A percentile compares a stretch with the other conserved stretches of the same genome.
Evolutionary conservation across 1,284 basidiomycete genomes (phyloP).

Genomic region (Volvariella volvacea): DNA sequence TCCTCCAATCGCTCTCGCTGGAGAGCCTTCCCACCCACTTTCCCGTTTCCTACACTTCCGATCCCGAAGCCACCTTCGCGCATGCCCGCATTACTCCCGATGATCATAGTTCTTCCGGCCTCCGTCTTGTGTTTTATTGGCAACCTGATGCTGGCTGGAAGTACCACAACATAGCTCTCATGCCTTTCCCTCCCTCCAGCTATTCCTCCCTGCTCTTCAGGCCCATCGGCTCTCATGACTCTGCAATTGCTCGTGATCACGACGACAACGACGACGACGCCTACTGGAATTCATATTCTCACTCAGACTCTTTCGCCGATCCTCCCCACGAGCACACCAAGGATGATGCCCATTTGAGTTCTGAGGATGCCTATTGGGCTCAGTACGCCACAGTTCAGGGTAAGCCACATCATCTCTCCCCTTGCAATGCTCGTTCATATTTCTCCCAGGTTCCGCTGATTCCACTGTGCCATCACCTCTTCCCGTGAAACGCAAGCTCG

Average conservation of each 20-base stretch:
- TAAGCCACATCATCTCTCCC: slow-evolving; percentile 20
- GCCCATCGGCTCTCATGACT: slow-evolving; percentile 20
- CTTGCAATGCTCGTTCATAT: slow-evolving; percentile 6
- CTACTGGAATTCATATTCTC: slow-evolving; percentile 65
- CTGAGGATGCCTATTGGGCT: slow-evolving; percentile 74
- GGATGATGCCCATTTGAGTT: slow-evolving; percentile 21
- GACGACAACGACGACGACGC: slow-evolving; percentile 39
- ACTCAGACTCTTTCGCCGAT: slow-evolving; percentile 22
- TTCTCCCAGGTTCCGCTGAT: slow-evolving; percentile 36
- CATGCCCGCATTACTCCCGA: slow-evolving; percentile 47
- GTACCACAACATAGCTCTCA: slow-evolving; percentile 60
- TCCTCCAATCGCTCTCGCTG: slow-evolving; percentile 28
- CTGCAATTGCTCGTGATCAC: slow-evolving; percentile 16
- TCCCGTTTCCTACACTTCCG: slow-evolving; percentile 49
- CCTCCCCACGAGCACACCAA: slow-evolving; percentile 13
- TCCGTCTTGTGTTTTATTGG: slow-evolving; percentile 66
- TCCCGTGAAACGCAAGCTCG: slow-evolving; percentile 21
- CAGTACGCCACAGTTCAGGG: slow-evolving; percentile 64
- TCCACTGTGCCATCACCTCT: slow-evolving; percentile 46
- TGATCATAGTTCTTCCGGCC: slow-evolving; percentile 19
- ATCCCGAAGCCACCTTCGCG: slow-evolving; percentile 52
- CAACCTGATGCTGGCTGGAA: slow-evolving; percentile 54
- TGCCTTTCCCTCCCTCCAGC: slow-evolving; percentile 66
- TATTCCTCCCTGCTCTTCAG: slow-evolving; percentile 27
- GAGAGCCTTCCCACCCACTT: slow-evolving; percentile 28